Percentiles rank a stretch among this genome's conserved stretches.
phyloP scores from a whole-genome alignment of 2,329 filamentous ascomycete species.

The Penicillium fuscoglaucum region DNA sequence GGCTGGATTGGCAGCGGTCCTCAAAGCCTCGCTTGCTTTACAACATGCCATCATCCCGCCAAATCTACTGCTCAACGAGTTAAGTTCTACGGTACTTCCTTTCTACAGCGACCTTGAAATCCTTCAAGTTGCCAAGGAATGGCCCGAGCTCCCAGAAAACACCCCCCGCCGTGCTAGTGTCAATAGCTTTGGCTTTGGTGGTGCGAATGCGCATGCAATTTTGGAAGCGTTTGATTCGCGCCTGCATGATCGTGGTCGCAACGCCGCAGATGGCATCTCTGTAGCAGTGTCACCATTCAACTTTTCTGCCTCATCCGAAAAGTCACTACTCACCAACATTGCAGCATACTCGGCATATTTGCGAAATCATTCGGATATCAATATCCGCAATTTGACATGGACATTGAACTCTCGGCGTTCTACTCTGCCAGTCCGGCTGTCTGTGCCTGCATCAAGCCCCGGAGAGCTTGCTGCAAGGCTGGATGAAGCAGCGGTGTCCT shows the following conservation, averaged over 20 bases:
- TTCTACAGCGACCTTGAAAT: conserved; percentile 29
- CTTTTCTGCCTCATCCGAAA: conserved; percentile 25
- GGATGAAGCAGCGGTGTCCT: conserved; percentile 7
- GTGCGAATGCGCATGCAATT: conserved; percentile 42
- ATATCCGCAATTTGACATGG: conserved; percentile 22
- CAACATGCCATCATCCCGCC: conserved; percentile 38
- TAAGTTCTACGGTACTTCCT: conserved; percentile 28
- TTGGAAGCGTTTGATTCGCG: conserved; percentile 34
- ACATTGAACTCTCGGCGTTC: conserved; percentile 26
- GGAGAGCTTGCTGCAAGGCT: conserved; percentile 13
- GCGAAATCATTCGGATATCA: background rate
- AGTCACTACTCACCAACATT: conserved; percentile 17
- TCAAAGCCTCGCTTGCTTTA: conserved; percentile 43
- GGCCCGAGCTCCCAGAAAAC: conserved; percentile 25
- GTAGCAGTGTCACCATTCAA: conserved; percentile 18
- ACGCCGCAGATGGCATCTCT: fast-evolving
- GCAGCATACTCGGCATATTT: conserved; percentile 15
- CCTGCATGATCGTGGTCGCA: background rate
- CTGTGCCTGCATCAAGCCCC: conserved; percentile 15
- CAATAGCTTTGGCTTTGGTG: conserved; percentile 49
- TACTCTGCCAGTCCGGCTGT: conserved; percentile 19
- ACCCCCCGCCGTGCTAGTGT: conserved; percentile 41
- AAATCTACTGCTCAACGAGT: conserved; percentile 30
- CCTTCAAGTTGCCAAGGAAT: conserved; percentile 21
- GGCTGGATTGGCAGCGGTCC: conserved; percentile 33